A percentile compares a stretch with the other conserved stretches of the same genome.
These are phyloP conservation scores for Neurospora sp. DNA, from an alignment of 495 filamentous ascomycete species.

Conservation along the genomic window DNA sequence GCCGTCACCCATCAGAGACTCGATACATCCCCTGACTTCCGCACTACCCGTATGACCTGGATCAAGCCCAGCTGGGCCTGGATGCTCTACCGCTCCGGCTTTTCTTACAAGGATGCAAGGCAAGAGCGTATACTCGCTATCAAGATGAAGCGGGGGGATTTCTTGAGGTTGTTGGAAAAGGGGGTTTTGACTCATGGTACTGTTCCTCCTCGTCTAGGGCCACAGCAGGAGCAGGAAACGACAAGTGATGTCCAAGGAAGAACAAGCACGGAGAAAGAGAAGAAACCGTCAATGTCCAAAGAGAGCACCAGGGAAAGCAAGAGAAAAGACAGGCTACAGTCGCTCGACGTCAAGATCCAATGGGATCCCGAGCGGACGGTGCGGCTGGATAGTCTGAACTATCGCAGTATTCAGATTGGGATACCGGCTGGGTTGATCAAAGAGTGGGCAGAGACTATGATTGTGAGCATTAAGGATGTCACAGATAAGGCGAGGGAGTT, in stretches of 20 bases:
- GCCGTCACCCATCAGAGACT: constrained; percentile 44
- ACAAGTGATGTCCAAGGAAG: background rate
- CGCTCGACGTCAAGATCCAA: constrained; percentile 42
- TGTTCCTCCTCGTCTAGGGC: background rate
- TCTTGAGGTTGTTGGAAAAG: constrained; percentile 28
- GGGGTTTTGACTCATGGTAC: constrained; percentile 13
- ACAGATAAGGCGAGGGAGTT: constrained; percentile 41
- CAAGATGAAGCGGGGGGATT: constrained; percentile 35
- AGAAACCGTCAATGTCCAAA: background rate
- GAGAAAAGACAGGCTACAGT: constrained; percentile 11
- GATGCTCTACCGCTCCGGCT: constrained; percentile 55
- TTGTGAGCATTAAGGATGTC: constrained; percentile 48
- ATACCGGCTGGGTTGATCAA: constrained; percentile 32
- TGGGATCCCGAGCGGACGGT: constrained; percentile 53
- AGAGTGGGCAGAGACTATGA: constrained; percentile 41
- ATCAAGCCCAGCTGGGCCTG: constrained; percentile 56
- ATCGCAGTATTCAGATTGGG: constrained; percentile 54
- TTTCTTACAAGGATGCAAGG: constrained; percentile 36
- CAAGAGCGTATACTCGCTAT: constrained; percentile 48
- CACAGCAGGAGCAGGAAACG: background rate
- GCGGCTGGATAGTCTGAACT: constrained; percentile 27
- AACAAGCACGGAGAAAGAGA: background rate
- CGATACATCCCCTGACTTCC: constrained; percentile 41
- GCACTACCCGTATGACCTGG: constrained; percentile 53
- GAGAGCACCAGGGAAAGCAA: background rate